Conservation (phyloP, 108 stramenopile species). For the Cyclotella baltica region DNA sequence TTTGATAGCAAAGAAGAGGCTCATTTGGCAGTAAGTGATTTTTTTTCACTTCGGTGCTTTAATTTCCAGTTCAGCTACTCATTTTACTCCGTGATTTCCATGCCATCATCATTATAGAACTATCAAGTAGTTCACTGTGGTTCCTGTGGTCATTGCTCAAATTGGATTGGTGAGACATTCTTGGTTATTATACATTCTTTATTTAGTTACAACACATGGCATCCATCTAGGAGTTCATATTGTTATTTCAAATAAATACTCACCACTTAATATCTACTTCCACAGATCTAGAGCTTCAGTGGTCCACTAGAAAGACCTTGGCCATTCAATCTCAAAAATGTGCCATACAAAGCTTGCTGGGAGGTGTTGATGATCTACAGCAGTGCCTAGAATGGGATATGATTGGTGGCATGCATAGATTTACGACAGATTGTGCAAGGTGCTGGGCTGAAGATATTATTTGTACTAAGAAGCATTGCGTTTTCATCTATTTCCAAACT, state of each 20-base stretch:
- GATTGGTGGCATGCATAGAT: constrained; percentile 32
- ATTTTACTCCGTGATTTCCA: background rate
- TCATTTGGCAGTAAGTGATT: background rate
- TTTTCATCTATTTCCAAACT: constrained; percentile 39
- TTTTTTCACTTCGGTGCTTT: background rate
- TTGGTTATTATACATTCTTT: background rate
- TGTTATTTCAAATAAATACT: no score
- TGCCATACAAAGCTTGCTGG: constrained; percentile 15
- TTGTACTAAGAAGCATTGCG: constrained; percentile 29
- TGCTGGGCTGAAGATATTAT: constrained; percentile 48
- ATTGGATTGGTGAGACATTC: constrained; percentile 25
- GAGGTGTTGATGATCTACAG: constrained; percentile 15
- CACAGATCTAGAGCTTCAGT: constrained; percentile 32
- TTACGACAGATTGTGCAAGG: constrained; percentile 20
- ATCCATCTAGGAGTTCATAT: no score
- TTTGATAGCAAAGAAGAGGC: constrained; percentile 17
- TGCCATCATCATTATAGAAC: constrained; percentile 11
- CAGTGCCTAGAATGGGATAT: constrained; percentile 15
- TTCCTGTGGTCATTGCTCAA: constrained; percentile 38
- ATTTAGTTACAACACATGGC: background rate
- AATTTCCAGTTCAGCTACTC: background rate
- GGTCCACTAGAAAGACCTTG: constrained; percentile 28
- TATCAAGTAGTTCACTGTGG: constrained; percentile 46
- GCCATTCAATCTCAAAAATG: constrained; percentile 25
- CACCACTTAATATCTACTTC: background rate